Percentiles rank a stretch among this genome's conserved stretches.
These are phyloP conservation scores for Kwoniella heveanensis DNA, from an alignment of 768 basidiomycete genomes.

Conservation along the genomic window DNA sequence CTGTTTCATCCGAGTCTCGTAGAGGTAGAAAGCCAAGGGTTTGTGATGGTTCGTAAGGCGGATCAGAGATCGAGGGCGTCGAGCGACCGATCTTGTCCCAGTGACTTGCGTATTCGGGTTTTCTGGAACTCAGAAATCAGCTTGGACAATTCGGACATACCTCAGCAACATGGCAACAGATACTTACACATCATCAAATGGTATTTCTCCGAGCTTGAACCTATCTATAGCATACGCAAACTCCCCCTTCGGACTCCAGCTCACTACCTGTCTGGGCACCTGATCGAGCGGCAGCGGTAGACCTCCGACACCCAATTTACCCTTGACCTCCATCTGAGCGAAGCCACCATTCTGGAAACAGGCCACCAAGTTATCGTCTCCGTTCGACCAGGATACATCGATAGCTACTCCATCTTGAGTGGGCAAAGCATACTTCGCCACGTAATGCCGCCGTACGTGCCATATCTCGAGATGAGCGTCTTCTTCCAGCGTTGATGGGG, in stretches of 20 bases:
- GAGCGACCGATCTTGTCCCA: slow-evolving; percentile 45
- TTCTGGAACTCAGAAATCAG: slow-evolving; percentile 25
- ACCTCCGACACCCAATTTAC: slow-evolving; percentile 8
- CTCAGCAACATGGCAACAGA: not conserved
- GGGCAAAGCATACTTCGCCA: slow-evolving; percentile 50
- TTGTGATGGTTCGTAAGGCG: slow-evolving; percentile 49
- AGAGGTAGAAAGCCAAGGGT: slow-evolving; percentile 32
- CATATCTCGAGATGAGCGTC: slow-evolving; percentile 54
- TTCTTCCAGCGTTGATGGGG: slow-evolving; percentile 20
- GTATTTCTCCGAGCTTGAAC: slow-evolving; percentile 51
- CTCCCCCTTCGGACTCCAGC: slow-evolving; percentile 49
- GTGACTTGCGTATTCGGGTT: slow-evolving; percentile 45
- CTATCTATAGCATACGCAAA: slow-evolving; percentile 45
- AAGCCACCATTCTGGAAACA: slow-evolving; percentile 50
- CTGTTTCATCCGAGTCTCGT: slow-evolving; percentile 35
- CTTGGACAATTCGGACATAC: not conserved
- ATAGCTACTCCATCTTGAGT: slow-evolving; percentile 38
- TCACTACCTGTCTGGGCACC: slow-evolving; percentile 48
- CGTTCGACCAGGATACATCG: slow-evolving; percentile 45
- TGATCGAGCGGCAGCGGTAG: slow-evolving; percentile 43
- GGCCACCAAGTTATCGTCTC: slow-evolving; percentile 36
- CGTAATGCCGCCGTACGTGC: slow-evolving; percentile 52
- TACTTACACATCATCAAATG: slow-evolving; percentile 55
- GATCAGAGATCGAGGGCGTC: slow-evolving; percentile 42
- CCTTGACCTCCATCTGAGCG: slow-evolving; percentile 40